Evolutionary conservation across 257 asterid genomes (phyloP).

Genomic region (Nicotiana knightiana): DNA sequence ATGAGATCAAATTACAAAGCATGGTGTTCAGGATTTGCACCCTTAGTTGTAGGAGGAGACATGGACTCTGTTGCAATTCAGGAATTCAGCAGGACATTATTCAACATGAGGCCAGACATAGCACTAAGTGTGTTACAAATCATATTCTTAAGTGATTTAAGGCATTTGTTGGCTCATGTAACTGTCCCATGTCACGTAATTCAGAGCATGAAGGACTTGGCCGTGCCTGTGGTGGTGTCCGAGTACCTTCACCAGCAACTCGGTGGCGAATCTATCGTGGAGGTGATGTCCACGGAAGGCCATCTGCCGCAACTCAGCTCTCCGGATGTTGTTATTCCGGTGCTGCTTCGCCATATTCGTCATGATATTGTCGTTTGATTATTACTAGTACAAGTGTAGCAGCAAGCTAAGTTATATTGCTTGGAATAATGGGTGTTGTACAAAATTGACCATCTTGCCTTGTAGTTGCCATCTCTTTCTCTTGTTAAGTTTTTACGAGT

Average conservation of each 20-base stretch:
- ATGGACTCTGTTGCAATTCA: constrained; percentile 1
- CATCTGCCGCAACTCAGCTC: constrained; percentile 12
- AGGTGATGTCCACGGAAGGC: neutral
- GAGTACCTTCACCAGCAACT: constrained; percentile 5
- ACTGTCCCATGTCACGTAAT: constrained; percentile 4
- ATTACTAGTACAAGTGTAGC: neutral
- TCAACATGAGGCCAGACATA: constrained; percentile 10
- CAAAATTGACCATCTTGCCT: neutral
- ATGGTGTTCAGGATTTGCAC: constrained; percentile 16
- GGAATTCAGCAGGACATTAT: constrained; percentile 5
- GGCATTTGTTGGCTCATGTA: constrained; percentile 3
- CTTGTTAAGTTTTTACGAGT: neutral
- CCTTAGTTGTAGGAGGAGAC: constrained; percentile 8
- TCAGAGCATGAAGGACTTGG: constrained; percentile 13
- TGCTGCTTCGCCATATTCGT: constrained; percentile 1
- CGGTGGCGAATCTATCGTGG: neutral
- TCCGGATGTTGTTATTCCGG: constrained; percentile 1
- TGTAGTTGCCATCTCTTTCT: neutral
- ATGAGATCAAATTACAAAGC: constrained; percentile 2
- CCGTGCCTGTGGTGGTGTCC: constrained; percentile 5
- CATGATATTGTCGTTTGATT: constrained; percentile 1
- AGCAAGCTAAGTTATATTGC: neutral
- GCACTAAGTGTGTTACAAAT: neutral
- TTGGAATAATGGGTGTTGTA: neutral
- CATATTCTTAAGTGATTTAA: constrained; percentile 5